Percentiles rank a stretch among this genome's conserved stretches.
Evolutionary conservation across 495 filamentous ascomycete species (phyloP).

Genomic region (Podospora conica): DNA sequence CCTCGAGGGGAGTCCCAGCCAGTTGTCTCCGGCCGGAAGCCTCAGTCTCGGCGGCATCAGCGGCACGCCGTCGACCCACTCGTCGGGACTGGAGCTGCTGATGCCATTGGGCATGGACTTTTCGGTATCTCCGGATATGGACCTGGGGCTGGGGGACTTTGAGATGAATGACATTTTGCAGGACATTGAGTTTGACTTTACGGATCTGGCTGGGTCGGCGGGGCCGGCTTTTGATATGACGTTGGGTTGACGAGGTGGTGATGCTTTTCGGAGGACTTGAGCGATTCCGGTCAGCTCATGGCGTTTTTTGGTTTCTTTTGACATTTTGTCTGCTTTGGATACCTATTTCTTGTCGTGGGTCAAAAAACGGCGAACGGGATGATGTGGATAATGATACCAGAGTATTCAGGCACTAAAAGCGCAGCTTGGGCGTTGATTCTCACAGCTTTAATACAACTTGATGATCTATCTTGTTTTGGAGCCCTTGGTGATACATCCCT

Average conservation of each 20-base stretch:
- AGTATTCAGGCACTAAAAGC: background rate
- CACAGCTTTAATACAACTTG: background rate
- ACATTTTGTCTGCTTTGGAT: background rate
- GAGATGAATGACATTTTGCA: conserved; percentile 37
- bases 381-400: background rate
- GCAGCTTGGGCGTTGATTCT: background rate
- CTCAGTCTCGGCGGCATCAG: background rate
- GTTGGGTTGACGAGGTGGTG: background rate
- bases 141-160: conserved; percentile 29
- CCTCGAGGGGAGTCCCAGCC: background rate
- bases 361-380: background rate
- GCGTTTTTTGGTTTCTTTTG: background rate
- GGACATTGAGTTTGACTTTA: conserved; percentile 33
- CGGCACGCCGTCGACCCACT: background rate
- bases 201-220: conserved; percentile 6
- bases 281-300: background rate
- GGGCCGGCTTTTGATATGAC: background rate
- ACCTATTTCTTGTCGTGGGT: background rate
- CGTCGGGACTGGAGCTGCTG: background rate
- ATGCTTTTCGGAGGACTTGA: too few relatives aligned
- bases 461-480: background rate
- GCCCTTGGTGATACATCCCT: too few relatives aligned
- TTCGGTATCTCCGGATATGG: conserved; percentile 21
- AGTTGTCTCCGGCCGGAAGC: background rate
- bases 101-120: conserved; percentile 11